A percentile compares a stretch with the other conserved stretches of the same genome.
Conservation (phyloP, 2,329 filamentous ascomycete species). For the Paraphaeosphaeria minitans region DNA sequence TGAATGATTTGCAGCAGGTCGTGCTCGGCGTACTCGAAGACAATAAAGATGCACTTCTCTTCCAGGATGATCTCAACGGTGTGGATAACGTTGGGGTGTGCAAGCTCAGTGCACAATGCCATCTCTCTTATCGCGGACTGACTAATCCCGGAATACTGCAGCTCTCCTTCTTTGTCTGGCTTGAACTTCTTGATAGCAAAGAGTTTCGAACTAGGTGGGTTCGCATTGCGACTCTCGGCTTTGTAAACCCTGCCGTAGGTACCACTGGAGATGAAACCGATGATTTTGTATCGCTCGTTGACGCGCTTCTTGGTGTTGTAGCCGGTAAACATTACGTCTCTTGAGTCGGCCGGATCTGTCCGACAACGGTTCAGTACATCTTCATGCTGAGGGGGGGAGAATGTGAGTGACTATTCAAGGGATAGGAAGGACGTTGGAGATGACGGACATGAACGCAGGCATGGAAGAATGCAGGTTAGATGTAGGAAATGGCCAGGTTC, state of each 20-base stretch:
- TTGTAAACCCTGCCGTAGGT: constrained; percentile 99
- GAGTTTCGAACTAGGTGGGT: constrained; percentile 74
- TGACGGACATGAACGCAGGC: constrained; percentile 21
- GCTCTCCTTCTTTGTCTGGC: constrained; percentile 96
- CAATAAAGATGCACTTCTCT: constrained; percentile 99
- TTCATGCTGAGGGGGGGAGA: not conserved
- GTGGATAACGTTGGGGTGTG: constrained; percentile 85
- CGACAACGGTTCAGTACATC: constrained; percentile 16
- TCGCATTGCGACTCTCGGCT: constrained; percentile 65
- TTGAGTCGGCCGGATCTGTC: constrained; percentile 33
- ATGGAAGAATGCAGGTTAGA: not conserved
- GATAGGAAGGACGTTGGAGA: constrained; percentile 5
- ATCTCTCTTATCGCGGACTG: constrained; percentile 97
- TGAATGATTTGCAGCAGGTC: constrained; percentile 98
- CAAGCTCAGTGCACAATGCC: constrained; percentile 91
- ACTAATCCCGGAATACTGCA: constrained; percentile 96
- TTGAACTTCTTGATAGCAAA: constrained; percentile 99
- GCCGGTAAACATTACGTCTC: constrained; percentile 50
- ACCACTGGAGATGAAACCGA: constrained; percentile 97
- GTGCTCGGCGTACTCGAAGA: constrained; percentile 98
- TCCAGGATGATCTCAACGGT: constrained; percentile 95
- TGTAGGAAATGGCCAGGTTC: not conserved
- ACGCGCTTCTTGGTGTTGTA: constrained; percentile 81
- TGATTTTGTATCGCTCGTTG: constrained; percentile 90
- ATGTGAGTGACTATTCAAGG: too few species aligned